A percentile compares a stretch with the other conserved stretches of the same genome.
Conservation (phyloP, 805 yeast genomes). For the Saccharomycopsis javanensis region DNA sequence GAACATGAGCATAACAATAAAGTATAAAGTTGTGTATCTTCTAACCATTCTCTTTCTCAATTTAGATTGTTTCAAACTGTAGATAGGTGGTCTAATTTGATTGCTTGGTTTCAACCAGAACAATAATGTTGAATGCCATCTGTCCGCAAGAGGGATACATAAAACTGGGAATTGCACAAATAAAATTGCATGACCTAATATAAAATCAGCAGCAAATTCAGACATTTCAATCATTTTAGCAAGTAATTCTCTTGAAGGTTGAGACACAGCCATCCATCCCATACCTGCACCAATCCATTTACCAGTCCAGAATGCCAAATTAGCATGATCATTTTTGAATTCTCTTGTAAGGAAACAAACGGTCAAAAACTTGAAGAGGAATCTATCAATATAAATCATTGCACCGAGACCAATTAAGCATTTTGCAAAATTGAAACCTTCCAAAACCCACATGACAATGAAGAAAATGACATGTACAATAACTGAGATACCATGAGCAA, state of each 20-base stretch:
- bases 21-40: constrained; percentile 39
- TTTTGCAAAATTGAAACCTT: constrained; percentile 53
- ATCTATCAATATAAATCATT: constrained; percentile 43
- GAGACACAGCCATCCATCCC: constrained; percentile 52
- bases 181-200: constrained; percentile 48
- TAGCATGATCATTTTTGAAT: constrained; percentile 46
- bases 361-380: constrained; percentile 44
- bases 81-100: constrained; percentile 30
- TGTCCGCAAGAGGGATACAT: constrained; percentile 53
- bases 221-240: constrained; percentile 60
- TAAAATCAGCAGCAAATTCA: constrained; percentile 56
- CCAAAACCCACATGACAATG: constrained; percentile 57
- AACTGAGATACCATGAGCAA: constrained; percentile 46
- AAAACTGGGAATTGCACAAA: constrained; percentile 52
- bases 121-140: constrained; percentile 55
- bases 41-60: constrained; percentile 33
- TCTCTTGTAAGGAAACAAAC: constrained; percentile 51
- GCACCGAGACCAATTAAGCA: constrained; percentile 55
- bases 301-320: constrained; percentile 74
- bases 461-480: constrained; percentile 44
- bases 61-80: constrained; percentile 31
- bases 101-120: constrained; percentile 56
- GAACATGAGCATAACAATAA: constrained; percentile 32
- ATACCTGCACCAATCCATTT: constrained; percentile 55
- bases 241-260: constrained; percentile 53